These are phyloP conservation scores for Mycena belliarum DNA, from an alignment of 768 basidiomycete genomes.

Conservation along the genomic window DNA sequence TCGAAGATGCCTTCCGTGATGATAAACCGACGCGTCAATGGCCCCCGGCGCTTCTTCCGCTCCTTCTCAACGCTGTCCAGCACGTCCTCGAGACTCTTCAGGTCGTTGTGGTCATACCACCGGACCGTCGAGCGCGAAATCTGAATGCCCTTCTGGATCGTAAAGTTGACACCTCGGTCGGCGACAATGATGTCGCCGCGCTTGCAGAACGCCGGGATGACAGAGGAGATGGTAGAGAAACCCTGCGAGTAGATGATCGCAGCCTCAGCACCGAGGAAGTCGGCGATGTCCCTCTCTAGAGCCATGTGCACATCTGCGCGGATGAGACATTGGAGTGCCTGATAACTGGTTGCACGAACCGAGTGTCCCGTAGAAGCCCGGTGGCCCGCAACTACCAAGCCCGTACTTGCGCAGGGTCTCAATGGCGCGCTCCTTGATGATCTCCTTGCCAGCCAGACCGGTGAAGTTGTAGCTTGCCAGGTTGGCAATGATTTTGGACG, in stretches of 20 bases:
- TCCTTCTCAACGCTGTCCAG: slow-evolving; percentile 86
- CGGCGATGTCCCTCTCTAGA: slow-evolving; percentile 85
- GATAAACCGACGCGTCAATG: slow-evolving; percentile 90
- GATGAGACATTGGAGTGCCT: slow-evolving; percentile 5
- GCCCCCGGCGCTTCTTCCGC: slow-evolving; percentile 75
- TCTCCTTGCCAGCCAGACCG: slow-evolving; percentile 85
- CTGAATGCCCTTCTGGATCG: slow-evolving; percentile 94
- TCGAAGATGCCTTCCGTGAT: slow-evolving; percentile 97
- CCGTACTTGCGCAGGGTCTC: slow-evolving; percentile 88
- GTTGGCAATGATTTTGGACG: slow-evolving; percentile 78
- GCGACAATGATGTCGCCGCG: slow-evolving; percentile 98
- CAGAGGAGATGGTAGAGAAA: slow-evolving; percentile 88
- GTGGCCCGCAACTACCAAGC: slow-evolving; percentile 92
- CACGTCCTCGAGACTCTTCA: slow-evolving; percentile 87
- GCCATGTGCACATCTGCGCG: slow-evolving; percentile 84
- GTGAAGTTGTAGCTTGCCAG: slow-evolving; percentile 91
- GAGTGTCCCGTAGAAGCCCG: slow-evolving; percentile 95
- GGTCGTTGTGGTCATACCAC: slow-evolving; percentile 97
- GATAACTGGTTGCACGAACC: slow-evolving; percentile 45
- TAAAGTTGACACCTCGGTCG: slow-evolving; percentile 93
- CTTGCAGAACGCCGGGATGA: slow-evolving; percentile 97
- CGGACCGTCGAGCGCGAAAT: slow-evolving; percentile 89
- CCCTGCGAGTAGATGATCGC: slow-evolving; percentile 93
- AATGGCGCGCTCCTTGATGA: slow-evolving; percentile 82
- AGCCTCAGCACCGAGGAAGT: slow-evolving; percentile 86